A percentile compares a stretch with the other conserved stretches of the same genome.
phyloP scores from a whole-genome alignment of 2,329 filamentous ascomycete genomes.

The Metarhizium robertsii region DNA sequence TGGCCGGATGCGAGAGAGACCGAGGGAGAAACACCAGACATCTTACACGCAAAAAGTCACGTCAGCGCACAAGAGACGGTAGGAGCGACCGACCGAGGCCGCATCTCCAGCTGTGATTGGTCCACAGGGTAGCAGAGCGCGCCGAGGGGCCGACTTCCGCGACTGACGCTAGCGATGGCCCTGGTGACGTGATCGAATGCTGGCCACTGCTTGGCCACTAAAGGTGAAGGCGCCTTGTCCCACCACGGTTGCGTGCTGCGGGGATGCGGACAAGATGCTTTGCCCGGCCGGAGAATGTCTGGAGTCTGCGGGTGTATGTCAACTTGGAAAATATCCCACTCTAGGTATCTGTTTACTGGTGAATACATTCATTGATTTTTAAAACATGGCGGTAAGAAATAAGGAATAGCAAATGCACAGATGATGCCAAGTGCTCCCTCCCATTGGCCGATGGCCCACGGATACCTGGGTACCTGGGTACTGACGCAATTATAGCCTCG shows the following conservation, averaged over 20 bases:
- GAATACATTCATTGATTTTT: too few relatives aligned
- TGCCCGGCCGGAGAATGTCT: too few relatives aligned
- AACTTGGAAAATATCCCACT: too few relatives aligned
- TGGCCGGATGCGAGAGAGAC: not conserved
- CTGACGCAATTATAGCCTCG: too few relatives aligned
- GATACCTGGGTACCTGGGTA: too few relatives aligned
- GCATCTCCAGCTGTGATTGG: conserved; percentile 1
- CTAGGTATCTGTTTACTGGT: too few relatives aligned
- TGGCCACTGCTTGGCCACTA: not conserved
- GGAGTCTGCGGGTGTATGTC: too few relatives aligned
- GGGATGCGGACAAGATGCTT: too few relatives aligned
- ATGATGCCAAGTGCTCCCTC: too few relatives aligned
- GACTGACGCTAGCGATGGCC: conserved; percentile 8
- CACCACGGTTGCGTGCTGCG: not conserved
- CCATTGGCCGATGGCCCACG: too few relatives aligned
- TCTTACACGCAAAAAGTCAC: not conserved
- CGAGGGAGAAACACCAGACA: not conserved
- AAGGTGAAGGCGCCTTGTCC: conserved; percentile 1
- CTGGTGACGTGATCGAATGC: conserved; percentile 9
- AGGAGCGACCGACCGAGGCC: conserved; percentile 4
- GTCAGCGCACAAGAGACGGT: not conserved
- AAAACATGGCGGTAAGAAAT: too few relatives aligned
- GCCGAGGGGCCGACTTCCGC: conserved; percentile 1
- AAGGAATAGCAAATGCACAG: too few relatives aligned
- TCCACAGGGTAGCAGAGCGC: not conserved